Percentiles rank a stretch among this genome's conserved stretches.
These are phyloP conservation scores for Colletotrichum camelliae DNA, from an alignment of 2,329 filamentous ascomycete genomes.

Conservation along the genomic window DNA sequence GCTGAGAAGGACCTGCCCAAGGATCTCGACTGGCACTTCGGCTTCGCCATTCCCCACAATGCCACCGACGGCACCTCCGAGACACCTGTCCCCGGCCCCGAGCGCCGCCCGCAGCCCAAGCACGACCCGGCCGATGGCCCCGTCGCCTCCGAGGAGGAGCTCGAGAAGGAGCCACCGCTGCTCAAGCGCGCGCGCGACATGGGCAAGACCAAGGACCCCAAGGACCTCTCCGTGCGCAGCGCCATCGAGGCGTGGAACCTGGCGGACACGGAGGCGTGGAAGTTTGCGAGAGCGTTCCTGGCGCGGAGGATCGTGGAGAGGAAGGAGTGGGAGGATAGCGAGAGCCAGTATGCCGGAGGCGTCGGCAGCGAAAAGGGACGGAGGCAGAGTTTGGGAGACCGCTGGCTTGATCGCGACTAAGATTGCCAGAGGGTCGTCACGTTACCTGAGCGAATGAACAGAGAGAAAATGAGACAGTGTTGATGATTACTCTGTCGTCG, in stretches of 20 bases:
- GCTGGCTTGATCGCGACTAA: conserved; percentile 38
- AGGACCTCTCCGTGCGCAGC: conserved; percentile 52
- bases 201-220: conserved; percentile 43
- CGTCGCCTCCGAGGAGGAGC: conserved; percentile 55
- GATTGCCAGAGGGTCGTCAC: not conserved
- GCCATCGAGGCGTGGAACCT: conserved; percentile 72
- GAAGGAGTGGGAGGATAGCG: conserved; percentile 72
- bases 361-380: conserved; percentile 57
- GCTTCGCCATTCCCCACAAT: conserved; percentile 75
- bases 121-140: conserved; percentile 54
- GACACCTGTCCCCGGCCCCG: conserved; percentile 63
- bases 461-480: not conserved
- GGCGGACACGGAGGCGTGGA: conserved; percentile 80
- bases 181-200: conserved; percentile 53
- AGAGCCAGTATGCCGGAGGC: conserved; percentile 67
- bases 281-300: conserved; percentile 72
- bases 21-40: conserved; percentile 90
- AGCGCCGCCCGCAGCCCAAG: conserved; percentile 57
- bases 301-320: conserved; percentile 69
- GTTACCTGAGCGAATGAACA: not conserved
- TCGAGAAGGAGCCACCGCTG: conserved; percentile 59
- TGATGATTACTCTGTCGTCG: not conserved
- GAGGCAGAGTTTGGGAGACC: conserved; percentile 33
- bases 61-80: conserved; percentile 57
- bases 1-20: conserved; percentile 68